Conservation (phyloP, 768 basidiomycete species). For the Suillus alpinus region DNA sequence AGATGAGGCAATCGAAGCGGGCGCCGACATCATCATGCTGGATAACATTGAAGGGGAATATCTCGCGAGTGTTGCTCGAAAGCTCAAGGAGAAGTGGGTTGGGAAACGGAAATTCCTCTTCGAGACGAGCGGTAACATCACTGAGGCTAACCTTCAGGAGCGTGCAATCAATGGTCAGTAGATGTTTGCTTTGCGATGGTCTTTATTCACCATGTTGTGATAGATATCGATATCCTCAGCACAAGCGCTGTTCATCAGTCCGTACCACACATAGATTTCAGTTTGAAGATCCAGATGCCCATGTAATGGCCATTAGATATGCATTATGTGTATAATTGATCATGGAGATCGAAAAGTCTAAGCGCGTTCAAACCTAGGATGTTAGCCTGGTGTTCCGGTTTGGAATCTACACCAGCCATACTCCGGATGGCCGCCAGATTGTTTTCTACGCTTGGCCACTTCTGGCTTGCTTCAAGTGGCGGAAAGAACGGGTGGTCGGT, state of each 20-base stretch:
- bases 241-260: slow-evolving; percentile 90
- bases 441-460: slow-evolving; percentile 84
- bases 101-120: slow-evolving; percentile 83
- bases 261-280: slow-evolving; percentile 93
- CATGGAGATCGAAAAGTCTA: slow-evolving; percentile 55
- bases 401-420: slow-evolving; percentile 49
- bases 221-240: slow-evolving; percentile 94
- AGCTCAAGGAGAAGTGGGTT: slow-evolving; percentile 75
- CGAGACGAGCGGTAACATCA: slow-evolving; percentile 94
- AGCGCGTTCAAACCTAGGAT: slow-evolving; percentile 77
- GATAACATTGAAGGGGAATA: slow-evolving; percentile 86
- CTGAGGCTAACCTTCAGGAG: slow-evolving; percentile 78
- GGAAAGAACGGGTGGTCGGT: slow-evolving; percentile 94
- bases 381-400: slow-evolving; percentile 52
- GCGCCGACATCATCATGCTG: slow-evolving; percentile 93
- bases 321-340: slow-evolving; percentile 14
- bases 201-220: background rate
- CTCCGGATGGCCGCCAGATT: slow-evolving; percentile 77
- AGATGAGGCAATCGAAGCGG: slow-evolving; percentile 95
- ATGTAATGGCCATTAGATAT: slow-evolving; percentile 24
- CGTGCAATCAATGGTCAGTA: slow-evolving; percentile 77
- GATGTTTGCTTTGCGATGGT: background rate
- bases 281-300: slow-evolving; percentile 86
- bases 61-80: slow-evolving; percentile 63
- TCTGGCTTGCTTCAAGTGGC: slow-evolving; percentile 61